Base-by-base conservation (phyloP, 495 filamentous ascomycete species). In the Pyrenula aspistea region DNA sequence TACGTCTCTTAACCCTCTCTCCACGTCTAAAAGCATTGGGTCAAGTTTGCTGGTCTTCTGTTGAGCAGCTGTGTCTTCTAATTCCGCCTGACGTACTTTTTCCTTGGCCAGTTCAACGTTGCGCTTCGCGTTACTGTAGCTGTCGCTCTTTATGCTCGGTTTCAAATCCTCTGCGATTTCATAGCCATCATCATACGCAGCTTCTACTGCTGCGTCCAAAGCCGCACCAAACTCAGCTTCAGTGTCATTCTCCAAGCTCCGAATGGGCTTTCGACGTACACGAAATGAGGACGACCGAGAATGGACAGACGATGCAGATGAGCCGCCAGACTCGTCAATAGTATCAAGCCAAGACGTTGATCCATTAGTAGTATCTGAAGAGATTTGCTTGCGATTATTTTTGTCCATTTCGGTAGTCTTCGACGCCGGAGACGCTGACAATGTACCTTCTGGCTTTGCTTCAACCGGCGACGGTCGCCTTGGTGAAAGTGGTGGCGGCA, bases 161-260 rank as follows among this genome's bases (percentile, higher is more conserved):
- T 65, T 15, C 8, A 42, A 42, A 24, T 64, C 51, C 20, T 80
- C 78, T 63, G 80, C 86, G 3, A 88, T 86, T 62, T 95, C 91
- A 62, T 88, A 86, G 3, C 88, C 90, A 61, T 97, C 89, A 67
- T 95, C 88, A 66, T 96, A 97, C 21, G 93, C 93, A 47, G 92
- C 91, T 67, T 97, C 93, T 10, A 97, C 88, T 12, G 94, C 94
- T 2, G 90, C 93, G 73, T 98, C 93, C 25, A 97, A 73, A 24
- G 94, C 94, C 25, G 91, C 89, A 71, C 95, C 89, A 65, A 96
- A 96, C 63, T 95, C 92, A 20, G 92, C 88, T 63, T 95, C 89
- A 0, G 90, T 95, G 23, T 81, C 83, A 22, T 83, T 83, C 63
- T 86, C 94, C 2, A 83, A 65, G 21, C 74, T 77, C 23, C 83